phyloP scores from a whole-genome alignment of 2,329 filamentous ascomycete species.

The Fusarium oligoseptatum region DNA sequence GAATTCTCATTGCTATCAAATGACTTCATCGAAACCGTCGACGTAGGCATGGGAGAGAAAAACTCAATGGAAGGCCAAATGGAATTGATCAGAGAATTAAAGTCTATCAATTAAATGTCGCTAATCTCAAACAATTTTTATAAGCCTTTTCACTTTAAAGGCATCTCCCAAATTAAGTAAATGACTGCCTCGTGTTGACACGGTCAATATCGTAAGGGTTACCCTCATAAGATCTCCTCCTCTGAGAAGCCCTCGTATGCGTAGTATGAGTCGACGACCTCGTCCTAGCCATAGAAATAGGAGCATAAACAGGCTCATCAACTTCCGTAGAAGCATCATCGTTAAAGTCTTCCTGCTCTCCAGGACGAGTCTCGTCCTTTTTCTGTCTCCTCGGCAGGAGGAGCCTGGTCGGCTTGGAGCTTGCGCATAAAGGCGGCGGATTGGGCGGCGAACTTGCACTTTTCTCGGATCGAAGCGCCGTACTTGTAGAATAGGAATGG shows the following conservation, averaged over 20 bases:
- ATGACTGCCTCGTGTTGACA: conserved; percentile 37
- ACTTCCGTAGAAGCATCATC: conserved; percentile 35
- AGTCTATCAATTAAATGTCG: background rate
- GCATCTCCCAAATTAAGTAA: conserved; percentile 15
- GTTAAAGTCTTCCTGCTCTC: conserved; percentile 19
- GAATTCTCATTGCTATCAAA: too few species aligned
- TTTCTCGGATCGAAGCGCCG: conserved; percentile 34
- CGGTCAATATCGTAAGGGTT: conserved; percentile 39
- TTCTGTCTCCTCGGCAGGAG: conserved; percentile 17
- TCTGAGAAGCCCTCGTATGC: conserved; percentile 18
- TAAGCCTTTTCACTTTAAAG: background rate
- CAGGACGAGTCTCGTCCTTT: conserved; percentile 20
- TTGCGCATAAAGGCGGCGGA: conserved; percentile 40
- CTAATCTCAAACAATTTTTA: conserved; percentile 17
- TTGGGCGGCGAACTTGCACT: conserved; percentile 40
- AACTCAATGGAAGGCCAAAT: background rate
- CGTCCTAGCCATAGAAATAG: conserved; percentile 20
- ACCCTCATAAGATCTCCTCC: conserved; percentile 35
- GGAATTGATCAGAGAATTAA: background rate
- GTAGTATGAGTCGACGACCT: conserved; percentile 21
- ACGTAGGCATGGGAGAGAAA: background rate
- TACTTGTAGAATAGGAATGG: conserved; percentile 43
- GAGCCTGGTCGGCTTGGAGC: conserved; percentile 22
- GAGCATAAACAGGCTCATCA: conserved; percentile 35
- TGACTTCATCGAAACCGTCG: background rate